phyloP scores from a whole-genome alignment of 441 rosid genomes.

The Viola pubescens region DNA sequence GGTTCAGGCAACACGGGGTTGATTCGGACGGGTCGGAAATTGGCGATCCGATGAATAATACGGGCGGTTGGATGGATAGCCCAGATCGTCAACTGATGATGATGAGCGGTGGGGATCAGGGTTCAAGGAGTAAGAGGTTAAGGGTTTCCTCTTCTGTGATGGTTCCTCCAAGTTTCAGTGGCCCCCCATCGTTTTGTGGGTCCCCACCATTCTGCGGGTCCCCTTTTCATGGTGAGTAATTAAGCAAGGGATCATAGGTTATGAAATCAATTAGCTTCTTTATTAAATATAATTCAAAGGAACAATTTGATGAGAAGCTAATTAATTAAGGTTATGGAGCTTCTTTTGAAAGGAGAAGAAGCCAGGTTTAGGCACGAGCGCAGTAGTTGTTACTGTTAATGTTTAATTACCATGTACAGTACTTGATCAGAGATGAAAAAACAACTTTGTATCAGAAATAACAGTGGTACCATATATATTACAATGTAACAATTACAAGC shows the following conservation, averaged over 20 bases:
- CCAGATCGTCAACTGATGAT: constrained; percentile 29
- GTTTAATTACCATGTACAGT: no score
- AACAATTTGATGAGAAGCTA: background rate
- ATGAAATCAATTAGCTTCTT: background rate
- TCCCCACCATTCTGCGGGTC: constrained; percentile 41
- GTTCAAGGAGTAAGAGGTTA: constrained; percentile 50
- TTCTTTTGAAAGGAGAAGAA: no score
- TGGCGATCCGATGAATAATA: constrained; percentile 29
- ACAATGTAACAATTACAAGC: no score
- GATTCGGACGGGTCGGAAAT: constrained; percentile 49
- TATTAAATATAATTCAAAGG: background rate
- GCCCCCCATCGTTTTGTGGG: constrained; percentile 26
- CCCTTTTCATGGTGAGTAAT: constrained; percentile 23
- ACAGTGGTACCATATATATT: no score
- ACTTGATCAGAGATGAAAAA: no score
- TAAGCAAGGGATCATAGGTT: no score
- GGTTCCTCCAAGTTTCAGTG: constrained; percentile 54
- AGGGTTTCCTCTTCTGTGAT: constrained; percentile 58
- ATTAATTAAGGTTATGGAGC: background rate
- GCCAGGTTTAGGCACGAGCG: no score
- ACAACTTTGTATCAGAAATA: no score
- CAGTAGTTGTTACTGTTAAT: no score
- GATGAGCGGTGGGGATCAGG: constrained; percentile 16
- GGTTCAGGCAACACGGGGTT: constrained; percentile 40
- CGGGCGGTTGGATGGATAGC: constrained; percentile 41